These are phyloP conservation scores for Coemansia erecta DNA, from an alignment of 192 early-diverging fungal genomes.

Conservation along the genomic window DNA sequence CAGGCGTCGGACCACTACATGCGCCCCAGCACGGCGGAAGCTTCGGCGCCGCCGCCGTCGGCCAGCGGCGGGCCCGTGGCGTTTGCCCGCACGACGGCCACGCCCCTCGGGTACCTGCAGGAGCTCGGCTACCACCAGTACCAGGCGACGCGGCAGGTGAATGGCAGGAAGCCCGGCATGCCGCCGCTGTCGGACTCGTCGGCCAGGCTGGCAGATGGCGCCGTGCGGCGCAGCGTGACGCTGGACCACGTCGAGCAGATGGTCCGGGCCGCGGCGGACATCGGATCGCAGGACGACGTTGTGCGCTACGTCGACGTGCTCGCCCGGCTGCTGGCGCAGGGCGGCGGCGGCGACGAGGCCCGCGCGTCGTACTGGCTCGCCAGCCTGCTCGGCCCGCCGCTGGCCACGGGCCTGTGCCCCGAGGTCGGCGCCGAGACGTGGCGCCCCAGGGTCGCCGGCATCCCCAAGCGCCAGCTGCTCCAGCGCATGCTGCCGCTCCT, in stretches of 20 bases:
- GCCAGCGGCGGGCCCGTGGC: neutral
- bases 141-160: constrained; percentile 4
- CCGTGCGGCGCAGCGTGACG: constrained; percentile 15
- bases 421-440: neutral
- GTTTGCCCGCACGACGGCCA: neutral
- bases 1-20: constrained; percentile 24
- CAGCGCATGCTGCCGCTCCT: constrained; percentile 66
- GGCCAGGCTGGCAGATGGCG: neutral
- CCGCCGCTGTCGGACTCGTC: no score
- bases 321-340: constrained; percentile 14
- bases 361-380: constrained; percentile 29
- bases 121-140: constrained; percentile 18
- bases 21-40: neutral
- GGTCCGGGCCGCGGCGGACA: constrained; percentile 12
- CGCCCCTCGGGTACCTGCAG: constrained; percentile 17
- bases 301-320: constrained; percentile 20
- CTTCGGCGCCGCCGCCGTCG: no score
- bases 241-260: constrained; percentile 52
- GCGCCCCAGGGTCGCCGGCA: constrained; percentile 28
- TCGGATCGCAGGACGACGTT: constrained; percentile 23
- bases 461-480: constrained; percentile 66
- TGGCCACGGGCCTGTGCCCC: constrained; percentile 7
- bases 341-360: constrained; percentile 9
- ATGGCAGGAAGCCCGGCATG: neutral
- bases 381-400: constrained; percentile 41